These are phyloP conservation scores for Ascochyta lentis DNA, from an alignment of 2,329 filamentous ascomycete genomes.

Conservation along the genomic window DNA sequence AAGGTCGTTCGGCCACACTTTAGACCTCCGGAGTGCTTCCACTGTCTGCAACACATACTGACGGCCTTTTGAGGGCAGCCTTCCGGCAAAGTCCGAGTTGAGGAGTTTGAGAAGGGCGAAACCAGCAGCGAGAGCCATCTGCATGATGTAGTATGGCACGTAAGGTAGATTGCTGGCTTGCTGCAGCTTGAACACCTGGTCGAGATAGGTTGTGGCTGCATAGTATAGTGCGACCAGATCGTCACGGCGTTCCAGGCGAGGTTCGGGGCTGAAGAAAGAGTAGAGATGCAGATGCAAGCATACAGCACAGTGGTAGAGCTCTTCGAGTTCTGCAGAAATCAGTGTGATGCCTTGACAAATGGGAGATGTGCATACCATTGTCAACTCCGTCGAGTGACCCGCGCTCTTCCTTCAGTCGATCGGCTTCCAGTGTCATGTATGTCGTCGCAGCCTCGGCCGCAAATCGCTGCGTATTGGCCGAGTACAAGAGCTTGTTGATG, in stretches of 20 bases:
- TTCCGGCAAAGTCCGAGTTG: constrained; percentile 75
- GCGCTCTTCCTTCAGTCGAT: constrained; percentile 46
- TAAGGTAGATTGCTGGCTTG: constrained; percentile 67
- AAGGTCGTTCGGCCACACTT: constrained; percentile 78
- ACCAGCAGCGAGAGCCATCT: constrained; percentile 83
- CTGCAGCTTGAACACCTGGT: constrained; percentile 62
- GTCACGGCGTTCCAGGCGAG: constrained; percentile 63
- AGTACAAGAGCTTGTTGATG: constrained; percentile 48
- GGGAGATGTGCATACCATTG: constrained; percentile 30
- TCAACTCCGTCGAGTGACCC: constrained; percentile 44
- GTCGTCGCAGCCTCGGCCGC: constrained; percentile 39
- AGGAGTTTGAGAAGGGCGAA: constrained; percentile 79
- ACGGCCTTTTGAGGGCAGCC: constrained; percentile 68
- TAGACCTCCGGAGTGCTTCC: constrained; percentile 72
- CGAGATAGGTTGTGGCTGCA: constrained; percentile 72
- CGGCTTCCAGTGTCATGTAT: constrained; percentile 46
- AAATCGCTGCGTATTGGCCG: constrained; percentile 41
- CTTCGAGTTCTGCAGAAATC: constrained; percentile 50
- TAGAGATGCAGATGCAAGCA: constrained; percentile 77
- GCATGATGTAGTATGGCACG: constrained; percentile 78
- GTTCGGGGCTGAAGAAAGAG: constrained; percentile 81
- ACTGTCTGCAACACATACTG: constrained; percentile 75
- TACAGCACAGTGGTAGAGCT: constrained; percentile 74
- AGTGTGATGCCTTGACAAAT: constrained; percentile 51
- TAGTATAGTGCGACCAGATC: constrained; percentile 79